These are phyloP conservation scores for Podosphaera leucotricha DNA, from an alignment of 2,329 filamentous ascomycete genomes.

Conservation along the genomic window DNA sequence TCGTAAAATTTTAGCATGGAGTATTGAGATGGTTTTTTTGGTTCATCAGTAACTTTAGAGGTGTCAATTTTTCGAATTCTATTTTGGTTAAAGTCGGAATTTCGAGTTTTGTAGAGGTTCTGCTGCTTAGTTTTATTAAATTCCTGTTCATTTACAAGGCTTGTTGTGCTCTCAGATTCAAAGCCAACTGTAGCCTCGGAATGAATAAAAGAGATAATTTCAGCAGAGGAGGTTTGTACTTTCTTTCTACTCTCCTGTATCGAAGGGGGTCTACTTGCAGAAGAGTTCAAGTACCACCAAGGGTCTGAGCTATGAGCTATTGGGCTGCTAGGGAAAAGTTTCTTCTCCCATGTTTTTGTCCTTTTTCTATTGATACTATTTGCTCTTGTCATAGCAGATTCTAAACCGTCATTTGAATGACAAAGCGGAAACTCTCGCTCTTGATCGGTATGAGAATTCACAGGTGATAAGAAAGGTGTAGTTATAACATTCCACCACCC, in stretches of 20 bases:
- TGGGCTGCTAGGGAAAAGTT: conserved; percentile 14
- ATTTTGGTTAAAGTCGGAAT: no score
- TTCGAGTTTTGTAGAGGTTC: neutral
- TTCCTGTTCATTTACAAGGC: conserved; percentile 2
- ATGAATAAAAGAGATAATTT: conserved; percentile 10
- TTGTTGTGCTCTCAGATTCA: conserved; percentile 4
- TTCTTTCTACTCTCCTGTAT: conserved; percentile 11
- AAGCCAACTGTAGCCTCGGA: conserved; percentile 7
- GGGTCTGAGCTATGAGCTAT: conserved; percentile 15
- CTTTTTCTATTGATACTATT: conserved; percentile 8
- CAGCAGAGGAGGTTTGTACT: conserved; percentile 9
- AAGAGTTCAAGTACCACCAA: conserved; percentile 17
- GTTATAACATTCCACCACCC: conserved; percentile 64
- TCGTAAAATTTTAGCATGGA: neutral
- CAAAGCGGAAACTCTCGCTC: conserved; percentile 5
- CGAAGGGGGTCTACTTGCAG: neutral
- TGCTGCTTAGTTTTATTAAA: neutral
- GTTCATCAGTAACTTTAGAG: no score
- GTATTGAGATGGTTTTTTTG: neutral
- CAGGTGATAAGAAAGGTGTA: conserved; percentile 34
- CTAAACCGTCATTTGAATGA: conserved; percentile 15
- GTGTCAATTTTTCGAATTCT: neutral
- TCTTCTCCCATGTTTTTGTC: conserved; percentile 13
- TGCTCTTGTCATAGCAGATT: conserved; percentile 13
- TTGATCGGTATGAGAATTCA: conserved; percentile 14